phyloP scores from a whole-genome alignment of 768 basidiomycete species.

The Cantharellus anzutake region DNA sequence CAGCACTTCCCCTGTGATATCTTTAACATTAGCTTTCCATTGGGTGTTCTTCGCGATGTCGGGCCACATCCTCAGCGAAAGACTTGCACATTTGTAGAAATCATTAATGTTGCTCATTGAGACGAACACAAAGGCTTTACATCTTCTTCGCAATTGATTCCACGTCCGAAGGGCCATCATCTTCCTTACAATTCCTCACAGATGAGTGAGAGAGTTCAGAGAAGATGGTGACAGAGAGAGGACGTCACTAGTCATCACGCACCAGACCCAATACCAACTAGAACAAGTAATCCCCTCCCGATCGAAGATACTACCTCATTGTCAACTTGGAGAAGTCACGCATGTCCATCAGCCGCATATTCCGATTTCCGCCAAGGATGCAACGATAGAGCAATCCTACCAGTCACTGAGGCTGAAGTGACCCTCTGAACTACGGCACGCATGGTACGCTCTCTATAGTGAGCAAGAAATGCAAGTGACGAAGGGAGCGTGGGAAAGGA shows the following conservation, averaged over 20 bases:
- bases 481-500: too few species aligned
- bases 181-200: slow-evolving; percentile 20
- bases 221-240: not conserved
- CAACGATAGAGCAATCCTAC: too few species aligned
- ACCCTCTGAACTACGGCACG: slow-evolving; percentile 77
- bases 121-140: slow-evolving; percentile 20
- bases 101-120: not conserved
- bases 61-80: slow-evolving; percentile 55
- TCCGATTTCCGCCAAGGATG: too few species aligned
- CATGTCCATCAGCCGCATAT: not conserved
- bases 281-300: slow-evolving; percentile 68
- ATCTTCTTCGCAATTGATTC: slow-evolving; percentile 66
- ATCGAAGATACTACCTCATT: slow-evolving; percentile 64
- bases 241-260: slow-evolving; percentile 12
- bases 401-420: slow-evolving; percentile 64
- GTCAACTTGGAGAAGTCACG: slow-evolving; percentile 35
- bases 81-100: slow-evolving; percentile 21
- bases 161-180: slow-evolving; percentile 64
- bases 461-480: too few species aligned
- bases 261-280: slow-evolving; percentile 79
- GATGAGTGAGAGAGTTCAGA: slow-evolving; percentile 8
- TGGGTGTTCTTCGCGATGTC: slow-evolving; percentile 35
- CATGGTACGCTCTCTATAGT: slow-evolving; percentile 35
- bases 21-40: slow-evolving; percentile 82
- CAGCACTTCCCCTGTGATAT: slow-evolving; percentile 75